Percentiles rank a stretch among this genome's conserved stretches.
phyloP scores from a whole-genome alignment of 2,329 filamentous ascomycete genomes.

The Colletotrichum spaethianum region DNA sequence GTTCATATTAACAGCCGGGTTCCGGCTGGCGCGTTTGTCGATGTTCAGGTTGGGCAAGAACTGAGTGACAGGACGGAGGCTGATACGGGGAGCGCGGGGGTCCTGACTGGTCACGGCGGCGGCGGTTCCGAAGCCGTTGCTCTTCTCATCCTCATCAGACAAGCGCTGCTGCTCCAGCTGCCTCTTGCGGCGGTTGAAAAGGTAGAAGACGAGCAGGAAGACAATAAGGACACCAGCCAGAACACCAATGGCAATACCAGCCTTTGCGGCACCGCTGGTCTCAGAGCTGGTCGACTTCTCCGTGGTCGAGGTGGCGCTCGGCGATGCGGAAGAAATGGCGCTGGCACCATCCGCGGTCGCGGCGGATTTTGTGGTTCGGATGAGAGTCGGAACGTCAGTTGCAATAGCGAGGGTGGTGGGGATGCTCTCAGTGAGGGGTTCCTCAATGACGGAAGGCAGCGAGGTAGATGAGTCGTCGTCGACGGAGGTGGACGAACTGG shows the following conservation, averaged over 20 bases:
- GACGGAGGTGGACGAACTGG: constrained; percentile 23
- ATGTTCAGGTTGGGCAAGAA: constrained; percentile 78
- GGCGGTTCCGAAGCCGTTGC: constrained; percentile 55
- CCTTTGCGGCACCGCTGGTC: constrained; percentile 65
- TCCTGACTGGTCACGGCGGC: constrained; percentile 52
- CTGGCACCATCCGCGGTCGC: constrained; percentile 39
- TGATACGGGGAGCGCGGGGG: constrained; percentile 81
- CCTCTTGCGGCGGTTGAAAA: constrained; percentile 80
- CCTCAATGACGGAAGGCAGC: constrained; percentile 48
- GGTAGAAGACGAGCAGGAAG: constrained; percentile 78
- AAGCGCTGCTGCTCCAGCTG: constrained; percentile 66
- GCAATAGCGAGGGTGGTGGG: constrained; percentile 47
- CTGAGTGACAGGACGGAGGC: constrained; percentile 86
- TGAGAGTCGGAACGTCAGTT: constrained; percentile 45
- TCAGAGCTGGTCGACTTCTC: constrained; percentile 42
- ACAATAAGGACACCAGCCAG: constrained; percentile 78
- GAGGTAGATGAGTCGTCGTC: constrained; percentile 17
- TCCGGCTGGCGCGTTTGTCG: constrained; percentile 66
- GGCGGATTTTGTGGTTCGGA: constrained; percentile 51
- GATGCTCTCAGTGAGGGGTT: constrained; percentile 43
- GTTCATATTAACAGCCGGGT: constrained; percentile 54
- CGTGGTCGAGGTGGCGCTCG: constrained; percentile 39
- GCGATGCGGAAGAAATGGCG: constrained; percentile 43
- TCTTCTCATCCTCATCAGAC: constrained; percentile 75
- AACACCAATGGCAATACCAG: constrained; percentile 88